phyloP scores from a whole-genome alignment of 2,329 filamentous ascomycete species.

The Calonectria ilicicola region DNA sequence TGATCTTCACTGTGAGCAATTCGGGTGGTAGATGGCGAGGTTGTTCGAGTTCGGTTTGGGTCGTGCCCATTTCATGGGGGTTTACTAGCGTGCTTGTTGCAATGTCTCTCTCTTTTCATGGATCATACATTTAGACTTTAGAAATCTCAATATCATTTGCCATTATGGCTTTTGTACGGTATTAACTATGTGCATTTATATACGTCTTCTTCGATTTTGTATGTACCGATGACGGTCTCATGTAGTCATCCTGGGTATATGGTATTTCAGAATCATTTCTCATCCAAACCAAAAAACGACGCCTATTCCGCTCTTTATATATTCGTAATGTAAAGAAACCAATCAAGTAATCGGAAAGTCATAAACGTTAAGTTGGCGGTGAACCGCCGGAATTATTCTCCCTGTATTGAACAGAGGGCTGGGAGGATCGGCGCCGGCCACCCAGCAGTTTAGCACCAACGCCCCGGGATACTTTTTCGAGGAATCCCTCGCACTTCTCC shows the following conservation, averaged over 20 bases:
- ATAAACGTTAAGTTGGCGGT: conserved; percentile 33
- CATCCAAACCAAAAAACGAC: conserved; percentile 31
- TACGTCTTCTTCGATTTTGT: conserved; percentile 22
- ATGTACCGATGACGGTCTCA: conserved; percentile 39
- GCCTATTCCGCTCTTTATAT: conserved; percentile 34
- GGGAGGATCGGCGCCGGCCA: conserved; percentile 46
- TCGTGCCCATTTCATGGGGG: not conserved
- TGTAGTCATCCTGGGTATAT: conserved; percentile 38
- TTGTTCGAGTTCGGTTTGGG: not conserved
- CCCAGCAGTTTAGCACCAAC: conserved; percentile 42
- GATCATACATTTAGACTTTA: not conserved
- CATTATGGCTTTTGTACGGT: conserved; percentile 28
- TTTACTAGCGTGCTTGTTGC: not conserved
- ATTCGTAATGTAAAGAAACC: conserved; percentile 12
- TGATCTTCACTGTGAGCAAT: conserved; percentile 62
- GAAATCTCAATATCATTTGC: conserved; percentile 3
- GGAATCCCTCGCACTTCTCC: conserved; percentile 35
- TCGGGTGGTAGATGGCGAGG: conserved; percentile 52
- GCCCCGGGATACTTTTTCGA: conserved; percentile 40
- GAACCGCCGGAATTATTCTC: conserved; percentile 38
- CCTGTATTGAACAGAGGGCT: conserved; percentile 45
- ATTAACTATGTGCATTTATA: conserved; percentile 26
- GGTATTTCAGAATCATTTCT: conserved; percentile 26
- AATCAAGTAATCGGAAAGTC: conserved; percentile 21
- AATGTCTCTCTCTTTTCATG: not conserved